These are phyloP conservation scores for Rhytidhysteron rufulum DNA, from an alignment of 2,329 filamentous ascomycete species.

Conservation along the genomic window DNA sequence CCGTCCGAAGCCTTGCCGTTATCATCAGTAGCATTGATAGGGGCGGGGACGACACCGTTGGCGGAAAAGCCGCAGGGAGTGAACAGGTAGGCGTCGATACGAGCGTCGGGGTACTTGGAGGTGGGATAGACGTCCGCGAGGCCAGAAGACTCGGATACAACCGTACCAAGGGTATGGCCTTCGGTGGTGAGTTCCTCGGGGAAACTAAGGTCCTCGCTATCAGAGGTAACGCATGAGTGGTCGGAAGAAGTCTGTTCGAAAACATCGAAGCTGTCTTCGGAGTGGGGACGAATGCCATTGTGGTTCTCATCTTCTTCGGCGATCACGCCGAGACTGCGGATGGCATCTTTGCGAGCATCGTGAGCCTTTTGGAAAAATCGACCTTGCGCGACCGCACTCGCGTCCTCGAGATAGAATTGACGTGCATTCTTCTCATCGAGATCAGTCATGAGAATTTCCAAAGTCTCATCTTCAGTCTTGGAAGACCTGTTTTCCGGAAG, in stretches of 20 bases:
- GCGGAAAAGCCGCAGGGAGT: slow-evolving; percentile 95
- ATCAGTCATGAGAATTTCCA: slow-evolving; percentile 67
- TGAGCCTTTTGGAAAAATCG: slow-evolving; percentile 67
- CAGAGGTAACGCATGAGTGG: slow-evolving; percentile 54
- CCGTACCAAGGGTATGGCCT: slow-evolving; percentile 86
- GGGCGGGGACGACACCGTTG: slow-evolving; percentile 88
- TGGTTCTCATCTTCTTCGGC: slow-evolving; percentile 46
- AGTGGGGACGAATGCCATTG: slow-evolving; percentile 36
- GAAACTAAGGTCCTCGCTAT: slow-evolving; percentile 55
- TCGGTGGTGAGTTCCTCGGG: slow-evolving; percentile 81
- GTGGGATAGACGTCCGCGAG: slow-evolving; percentile 85
- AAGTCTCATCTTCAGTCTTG: slow-evolving; percentile 67
- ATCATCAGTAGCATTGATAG: slow-evolving; percentile 46
- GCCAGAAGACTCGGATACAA: slow-evolving; percentile 87
- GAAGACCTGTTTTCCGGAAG: slow-evolving; percentile 38
- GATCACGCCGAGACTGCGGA: slow-evolving; percentile 58
- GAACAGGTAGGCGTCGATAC: slow-evolving; percentile 94
- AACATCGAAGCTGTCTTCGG: slow-evolving; percentile 67
- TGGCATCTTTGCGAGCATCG: slow-evolving; percentile 58
- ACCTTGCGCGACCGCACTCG: slow-evolving; percentile 85
- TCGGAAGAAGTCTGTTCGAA: slow-evolving; percentile 72
- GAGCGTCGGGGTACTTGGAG: slow-evolving; percentile 83
- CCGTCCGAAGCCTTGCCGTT: slow-evolving; percentile 38
- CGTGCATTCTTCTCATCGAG: slow-evolving; percentile 63
- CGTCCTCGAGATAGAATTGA: slow-evolving; percentile 71